Evolutionary conservation across 352 stramenopile species (phyloP).

Genomic region (Elongisporangium prolatum): DNA sequence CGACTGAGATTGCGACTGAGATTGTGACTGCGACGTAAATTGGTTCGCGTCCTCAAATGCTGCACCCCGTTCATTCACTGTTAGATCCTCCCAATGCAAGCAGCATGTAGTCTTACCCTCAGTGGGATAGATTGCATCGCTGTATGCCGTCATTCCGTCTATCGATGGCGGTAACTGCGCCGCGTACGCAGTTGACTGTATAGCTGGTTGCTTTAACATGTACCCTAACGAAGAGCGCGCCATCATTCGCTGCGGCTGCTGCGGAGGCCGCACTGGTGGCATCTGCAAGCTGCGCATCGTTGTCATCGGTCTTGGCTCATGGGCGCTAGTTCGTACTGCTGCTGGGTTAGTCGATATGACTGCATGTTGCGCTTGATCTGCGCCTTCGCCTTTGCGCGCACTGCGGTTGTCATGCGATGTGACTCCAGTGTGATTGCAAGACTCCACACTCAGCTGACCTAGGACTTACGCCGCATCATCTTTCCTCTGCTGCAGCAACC

Average conservation of each 20-base stretch:
- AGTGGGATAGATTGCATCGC: neutral
- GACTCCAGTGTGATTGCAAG: too few species aligned
- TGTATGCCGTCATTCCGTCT: neutral
- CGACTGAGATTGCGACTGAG: slow-evolving; percentile 25
- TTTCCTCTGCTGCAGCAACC: slow-evolving; percentile 53
- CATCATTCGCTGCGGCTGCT: neutral
- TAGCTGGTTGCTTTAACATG: neutral
- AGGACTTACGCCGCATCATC: slow-evolving; percentile 17
- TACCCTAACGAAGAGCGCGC: neutral
- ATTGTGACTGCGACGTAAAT: slow-evolving; percentile 40
- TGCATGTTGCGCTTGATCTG: neutral
- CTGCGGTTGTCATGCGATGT: too few species aligned
- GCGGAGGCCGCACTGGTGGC: neutral
- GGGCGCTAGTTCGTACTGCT: neutral
- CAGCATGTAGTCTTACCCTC: neutral
- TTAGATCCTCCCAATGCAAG: neutral
- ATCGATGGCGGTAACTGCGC: neutral
- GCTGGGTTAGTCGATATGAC: neutral
- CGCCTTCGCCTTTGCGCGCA: neutral
- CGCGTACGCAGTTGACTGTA: neutral
- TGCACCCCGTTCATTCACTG: slow-evolving; percentile 1
- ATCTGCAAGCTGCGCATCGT: neutral
- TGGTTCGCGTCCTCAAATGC: slow-evolving; percentile 22
- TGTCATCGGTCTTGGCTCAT: neutral
- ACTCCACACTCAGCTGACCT: neutral